phyloP scores from a whole-genome alignment of 441 rosid genomes.

The Brassica balearica region DNA sequence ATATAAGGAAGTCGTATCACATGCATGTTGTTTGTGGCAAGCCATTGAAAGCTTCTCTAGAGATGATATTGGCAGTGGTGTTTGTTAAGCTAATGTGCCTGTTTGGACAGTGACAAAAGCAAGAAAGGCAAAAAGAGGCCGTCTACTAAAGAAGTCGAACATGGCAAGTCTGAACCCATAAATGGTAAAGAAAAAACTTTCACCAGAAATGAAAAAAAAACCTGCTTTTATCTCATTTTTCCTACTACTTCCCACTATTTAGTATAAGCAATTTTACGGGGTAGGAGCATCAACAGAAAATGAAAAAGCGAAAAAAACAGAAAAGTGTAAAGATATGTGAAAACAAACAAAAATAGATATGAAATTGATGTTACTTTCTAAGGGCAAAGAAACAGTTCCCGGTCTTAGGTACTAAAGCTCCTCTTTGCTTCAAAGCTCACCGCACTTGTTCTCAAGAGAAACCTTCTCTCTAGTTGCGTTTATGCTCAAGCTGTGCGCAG shows the following conservation, averaged over 20 bases:
- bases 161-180: neutral
- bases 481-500: conserved; percentile 37
- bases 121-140: neutral
- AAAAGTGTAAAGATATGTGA: conserved; percentile 20
- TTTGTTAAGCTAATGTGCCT: too few species aligned
- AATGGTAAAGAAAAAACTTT: neutral
- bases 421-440: conserved; percentile 38
- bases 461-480: conserved; percentile 26
- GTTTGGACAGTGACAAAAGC: neutral
- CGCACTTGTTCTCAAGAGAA: conserved; percentile 34
- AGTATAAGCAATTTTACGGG: conserved; percentile 43
- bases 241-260: conserved; percentile 36
- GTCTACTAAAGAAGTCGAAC: neutral
- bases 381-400: conserved; percentile 25
- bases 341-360: conserved; percentile 26
- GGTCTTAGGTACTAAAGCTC: conserved; percentile 5
- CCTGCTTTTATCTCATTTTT: conserved; percentile 35
- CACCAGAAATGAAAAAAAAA: conserved; percentile 14
- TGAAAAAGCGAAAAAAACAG: neutral
- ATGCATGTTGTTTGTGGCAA: too few species aligned
- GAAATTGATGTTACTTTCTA: conserved; percentile 29
- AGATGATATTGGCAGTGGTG: too few species aligned
- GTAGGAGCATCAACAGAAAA: conserved; percentile 34
- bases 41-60: too few species aligned
- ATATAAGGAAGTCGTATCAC: too few species aligned